These are phyloP conservation scores for Nemania bipapillata DNA, from an alignment of 2,329 filamentous ascomycete genomes.

Conservation along the genomic window DNA sequence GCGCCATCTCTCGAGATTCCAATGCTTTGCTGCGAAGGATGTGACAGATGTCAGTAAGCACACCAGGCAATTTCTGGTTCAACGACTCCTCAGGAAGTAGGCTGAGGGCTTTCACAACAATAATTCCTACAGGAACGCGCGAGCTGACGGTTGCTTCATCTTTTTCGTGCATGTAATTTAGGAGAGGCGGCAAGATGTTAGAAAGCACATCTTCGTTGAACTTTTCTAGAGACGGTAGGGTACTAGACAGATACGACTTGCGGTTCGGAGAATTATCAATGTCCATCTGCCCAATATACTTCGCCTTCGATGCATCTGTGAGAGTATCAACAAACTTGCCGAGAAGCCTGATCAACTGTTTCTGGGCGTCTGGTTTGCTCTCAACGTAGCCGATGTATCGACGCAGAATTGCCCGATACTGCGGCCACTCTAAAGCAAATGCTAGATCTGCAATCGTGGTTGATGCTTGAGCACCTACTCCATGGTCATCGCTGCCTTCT, in stretches of 20 bases:
- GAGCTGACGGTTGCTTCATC: constrained; percentile 94
- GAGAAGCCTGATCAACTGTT: constrained; percentile 83
- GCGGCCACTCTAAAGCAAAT: constrained; percentile 84
- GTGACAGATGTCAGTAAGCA: constrained; percentile 91
- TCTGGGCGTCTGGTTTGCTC: constrained; percentile 83
- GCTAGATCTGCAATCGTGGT: constrained; percentile 79
- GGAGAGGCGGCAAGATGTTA: constrained; percentile 80
- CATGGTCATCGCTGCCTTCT: constrained; percentile 80
- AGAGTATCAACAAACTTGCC: constrained; percentile 84
- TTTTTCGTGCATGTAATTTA: constrained; percentile 90
- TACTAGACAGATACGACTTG: constrained; percentile 65
- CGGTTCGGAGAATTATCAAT: constrained; percentile 52
- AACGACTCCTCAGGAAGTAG: constrained; percentile 79
- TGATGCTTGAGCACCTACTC: constrained; percentile 87
- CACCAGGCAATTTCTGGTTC: constrained; percentile 77
- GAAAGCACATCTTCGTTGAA: constrained; percentile 76
- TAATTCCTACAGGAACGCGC: constrained; percentile 88
- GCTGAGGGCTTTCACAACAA: constrained; percentile 86
- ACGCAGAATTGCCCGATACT: constrained; percentile 85
- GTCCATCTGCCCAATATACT: constrained; percentile 57
- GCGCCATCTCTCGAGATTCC: constrained; percentile 88
- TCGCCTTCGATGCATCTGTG: constrained; percentile 61
- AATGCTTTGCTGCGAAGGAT: constrained; percentile 89
- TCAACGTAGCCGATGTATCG: constrained; percentile 85
- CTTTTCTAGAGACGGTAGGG: constrained; percentile 74